Evolutionary conservation across 495 filamentous ascomycete genomes (phyloP).

Genomic region (Glutinoglossum americanum): DNA sequence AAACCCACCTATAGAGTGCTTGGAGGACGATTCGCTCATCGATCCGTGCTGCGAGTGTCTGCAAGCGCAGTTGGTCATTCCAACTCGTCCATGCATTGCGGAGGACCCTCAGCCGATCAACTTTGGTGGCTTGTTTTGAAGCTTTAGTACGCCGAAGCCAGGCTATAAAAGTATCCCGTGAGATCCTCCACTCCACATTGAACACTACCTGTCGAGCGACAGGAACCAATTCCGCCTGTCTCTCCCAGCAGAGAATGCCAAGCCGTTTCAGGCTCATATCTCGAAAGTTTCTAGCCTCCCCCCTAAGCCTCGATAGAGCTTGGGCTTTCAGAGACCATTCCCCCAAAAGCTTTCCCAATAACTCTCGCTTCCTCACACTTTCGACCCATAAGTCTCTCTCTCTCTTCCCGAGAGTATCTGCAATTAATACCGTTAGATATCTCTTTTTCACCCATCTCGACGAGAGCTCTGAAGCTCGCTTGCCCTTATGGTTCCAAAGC

Average conservation of each 20-base stretch:
- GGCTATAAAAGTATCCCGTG: slow-evolving; percentile 24
- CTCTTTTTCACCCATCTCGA: slow-evolving; percentile 25
- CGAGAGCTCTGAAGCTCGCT: slow-evolving; percentile 30
- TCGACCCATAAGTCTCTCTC: background rate
- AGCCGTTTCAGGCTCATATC: background rate
- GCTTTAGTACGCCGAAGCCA: slow-evolving; percentile 31
- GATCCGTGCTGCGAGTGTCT: slow-evolving; percentile 28
- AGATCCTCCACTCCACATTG: slow-evolving; percentile 16
- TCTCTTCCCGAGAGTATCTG: slow-evolving; percentile 4
- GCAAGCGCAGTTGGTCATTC: slow-evolving; percentile 41
- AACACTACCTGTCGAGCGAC: slow-evolving; percentile 1
- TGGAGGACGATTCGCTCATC: slow-evolving; percentile 37
- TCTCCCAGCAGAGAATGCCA: slow-evolving; percentile 6
- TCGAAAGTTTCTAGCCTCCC: background rate
- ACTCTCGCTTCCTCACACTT: background rate
- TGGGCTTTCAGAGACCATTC: background rate
- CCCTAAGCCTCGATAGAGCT: background rate
- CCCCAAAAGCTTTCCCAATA: background rate
- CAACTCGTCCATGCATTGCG: slow-evolving; percentile 39
- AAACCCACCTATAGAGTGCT: slow-evolving; percentile 40
- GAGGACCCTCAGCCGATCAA: slow-evolving; percentile 30
- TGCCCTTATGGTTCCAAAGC: slow-evolving; percentile 32
- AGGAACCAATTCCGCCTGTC: slow-evolving; percentile 25
- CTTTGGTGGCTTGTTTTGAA: slow-evolving; percentile 28
- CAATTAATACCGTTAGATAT: slow-evolving; percentile 17